These are phyloP conservation scores for Pseudomonodictys pantanalensis DNA, from an alignment of 495 filamentous ascomycete genomes.

Conservation along the genomic window DNA sequence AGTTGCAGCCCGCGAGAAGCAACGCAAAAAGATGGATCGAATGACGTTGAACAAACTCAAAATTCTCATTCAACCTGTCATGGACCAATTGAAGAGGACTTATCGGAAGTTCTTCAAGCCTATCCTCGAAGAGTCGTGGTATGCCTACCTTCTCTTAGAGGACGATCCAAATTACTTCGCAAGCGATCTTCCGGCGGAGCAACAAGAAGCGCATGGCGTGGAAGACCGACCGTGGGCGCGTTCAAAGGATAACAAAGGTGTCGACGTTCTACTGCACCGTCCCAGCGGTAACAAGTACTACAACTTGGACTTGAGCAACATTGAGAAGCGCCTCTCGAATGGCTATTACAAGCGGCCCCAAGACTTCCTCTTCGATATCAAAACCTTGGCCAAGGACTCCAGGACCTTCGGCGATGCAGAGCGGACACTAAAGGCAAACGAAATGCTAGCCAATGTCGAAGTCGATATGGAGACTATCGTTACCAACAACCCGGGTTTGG, in stretches of 20 bases:
- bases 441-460: slow-evolving; percentile 85
- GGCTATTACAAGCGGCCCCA: slow-evolving; percentile 87
- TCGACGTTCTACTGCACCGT: slow-evolving; percentile 64
- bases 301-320: slow-evolving; percentile 88
- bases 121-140: slow-evolving; percentile 67
- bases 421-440: slow-evolving; percentile 76
- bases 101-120: slow-evolving; percentile 81
- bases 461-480: slow-evolving; percentile 78
- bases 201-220: slow-evolving; percentile 50
- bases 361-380: slow-evolving; percentile 84
- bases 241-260: slow-evolving; percentile 69
- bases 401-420: slow-evolving; percentile 70
- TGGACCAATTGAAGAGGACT: slow-evolving; percentile 86
- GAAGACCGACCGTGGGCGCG: slow-evolving; percentile 70
- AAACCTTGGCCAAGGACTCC: slow-evolving; percentile 77
- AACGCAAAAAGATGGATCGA: slow-evolving; percentile 75
- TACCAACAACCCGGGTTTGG: slow-evolving; percentile 57
- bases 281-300: slow-evolving; percentile 81
- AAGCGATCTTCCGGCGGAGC: slow-evolving; percentile 65
- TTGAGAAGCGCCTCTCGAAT: slow-evolving; percentile 91
- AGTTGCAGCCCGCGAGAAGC: slow-evolving; percentile 63
- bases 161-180: slow-evolving; percentile 75
- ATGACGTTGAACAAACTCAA: slow-evolving; percentile 80
- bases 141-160: slow-evolving; percentile 79
- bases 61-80: slow-evolving; percentile 80